These are phyloP conservation scores for Chrysoporthe cubensis DNA, from an alignment of 2,329 filamentous ascomycete genomes.

Conservation along the genomic window DNA sequence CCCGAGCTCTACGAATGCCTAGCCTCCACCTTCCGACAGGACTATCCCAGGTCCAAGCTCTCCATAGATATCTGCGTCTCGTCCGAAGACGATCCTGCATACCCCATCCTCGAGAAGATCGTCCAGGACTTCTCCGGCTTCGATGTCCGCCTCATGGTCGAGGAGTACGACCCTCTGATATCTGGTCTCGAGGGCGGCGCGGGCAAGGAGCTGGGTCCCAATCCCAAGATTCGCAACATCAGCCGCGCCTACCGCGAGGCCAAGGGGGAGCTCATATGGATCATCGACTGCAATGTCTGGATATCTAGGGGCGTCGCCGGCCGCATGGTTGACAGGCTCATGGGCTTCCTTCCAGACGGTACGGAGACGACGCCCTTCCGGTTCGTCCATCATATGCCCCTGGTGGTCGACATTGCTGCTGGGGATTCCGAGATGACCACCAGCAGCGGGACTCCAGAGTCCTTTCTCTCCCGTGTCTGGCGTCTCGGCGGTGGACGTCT, in stretches of 20 bases:
- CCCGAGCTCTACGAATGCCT: conserved; percentile 91
- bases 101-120: conserved; percentile 72
- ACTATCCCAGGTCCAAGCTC: conserved; percentile 76
- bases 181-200: conserved; percentile 54
- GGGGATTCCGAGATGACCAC: neutral
- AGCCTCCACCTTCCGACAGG: conserved; percentile 79
- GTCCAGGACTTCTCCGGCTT: conserved; percentile 69
- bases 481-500: conserved; percentile 74
- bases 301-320: conserved; percentile 76
- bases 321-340: conserved; percentile 86
- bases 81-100: conserved; percentile 74
- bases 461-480: conserved; percentile 30
- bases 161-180: conserved; percentile 78
- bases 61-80: conserved; percentile 84
- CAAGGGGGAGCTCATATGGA: conserved; percentile 85
- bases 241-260: conserved; percentile 91
- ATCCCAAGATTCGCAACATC: conserved; percentile 98
- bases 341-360: conserved; percentile 62
- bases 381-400: conserved; percentile 91
- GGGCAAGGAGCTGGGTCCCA: conserved; percentile 74
- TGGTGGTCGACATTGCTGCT: conserved; percentile 74
- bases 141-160: conserved; percentile 76
- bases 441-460: neutral
- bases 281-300: conserved; percentile 97
- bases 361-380: conserved; percentile 68